These are phyloP conservation scores for Astraeus odoratus DNA, from an alignment of 768 basidiomycete genomes.

Conservation along the genomic window DNA sequence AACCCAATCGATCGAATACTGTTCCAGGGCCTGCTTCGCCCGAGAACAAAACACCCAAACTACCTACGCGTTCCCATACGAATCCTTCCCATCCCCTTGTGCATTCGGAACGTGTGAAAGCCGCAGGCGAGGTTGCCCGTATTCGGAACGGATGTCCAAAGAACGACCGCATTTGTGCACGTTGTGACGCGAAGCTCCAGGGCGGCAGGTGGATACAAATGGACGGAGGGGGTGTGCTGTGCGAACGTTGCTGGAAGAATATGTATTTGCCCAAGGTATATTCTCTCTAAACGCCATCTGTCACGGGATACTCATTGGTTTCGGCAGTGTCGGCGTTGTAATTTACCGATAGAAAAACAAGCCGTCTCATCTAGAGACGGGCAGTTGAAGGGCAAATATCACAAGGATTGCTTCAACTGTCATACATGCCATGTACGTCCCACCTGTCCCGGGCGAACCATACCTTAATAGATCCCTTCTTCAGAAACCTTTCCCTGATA, in stretches of 20 bases:
- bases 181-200: constrained; percentile 63
- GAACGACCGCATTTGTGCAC: constrained; percentile 47
- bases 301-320: constrained; percentile 1
- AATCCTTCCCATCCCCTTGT: constrained; percentile 34
- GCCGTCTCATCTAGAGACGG: constrained; percentile 90
- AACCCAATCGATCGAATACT: constrained; percentile 44
- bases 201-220: constrained; percentile 80
- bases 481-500: constrained; percentile 86
- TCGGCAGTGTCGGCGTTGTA: constrained; percentile 78
- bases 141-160: constrained; percentile 27
- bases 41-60: constrained; percentile 42
- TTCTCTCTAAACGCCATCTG: constrained; percentile 4
- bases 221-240: constrained; percentile 71
- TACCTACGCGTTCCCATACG: constrained; percentile 51
- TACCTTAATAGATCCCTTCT: constrained; percentile 4
- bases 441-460: background rate
- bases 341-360: constrained; percentile 80
- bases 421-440: constrained; percentile 63
- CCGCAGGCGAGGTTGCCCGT: constrained; percentile 22
- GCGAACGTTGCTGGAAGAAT: constrained; percentile 91
- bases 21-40: constrained; percentile 40
- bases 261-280: constrained; percentile 90
- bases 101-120: constrained; percentile 22
- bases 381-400: constrained; percentile 94
- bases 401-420: constrained; percentile 88